These are phyloP conservation scores for Coemansia reversa DNA, from an alignment of 192 early-diverging fungal species.

Conservation along the genomic window DNA sequence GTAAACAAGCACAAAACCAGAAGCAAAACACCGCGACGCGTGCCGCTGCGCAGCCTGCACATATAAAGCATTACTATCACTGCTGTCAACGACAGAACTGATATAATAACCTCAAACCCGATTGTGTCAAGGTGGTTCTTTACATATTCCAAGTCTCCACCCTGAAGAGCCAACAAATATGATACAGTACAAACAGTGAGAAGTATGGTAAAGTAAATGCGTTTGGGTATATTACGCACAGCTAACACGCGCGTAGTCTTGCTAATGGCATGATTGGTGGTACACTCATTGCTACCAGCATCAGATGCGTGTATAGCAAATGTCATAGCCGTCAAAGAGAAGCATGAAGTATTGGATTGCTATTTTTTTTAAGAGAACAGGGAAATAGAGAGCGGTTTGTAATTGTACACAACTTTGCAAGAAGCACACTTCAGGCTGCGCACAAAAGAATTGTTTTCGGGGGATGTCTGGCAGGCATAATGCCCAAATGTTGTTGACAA, in stretches of 20 bases:
- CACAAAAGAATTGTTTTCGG: too few relatives aligned
- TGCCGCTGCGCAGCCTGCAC: constrained; percentile 37
- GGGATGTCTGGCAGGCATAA: too few relatives aligned
- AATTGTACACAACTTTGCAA: too few relatives aligned
- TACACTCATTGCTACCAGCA: too few relatives aligned
- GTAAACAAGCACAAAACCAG: constrained; percentile 10
- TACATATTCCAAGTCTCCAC: constrained; percentile 55
- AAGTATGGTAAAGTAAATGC: constrained; percentile 2
- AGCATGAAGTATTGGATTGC: too few relatives aligned
- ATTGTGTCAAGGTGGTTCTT: constrained; percentile 53
- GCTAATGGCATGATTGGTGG: too few relatives aligned
- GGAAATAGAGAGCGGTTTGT: too few relatives aligned
- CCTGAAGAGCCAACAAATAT: constrained; percentile 38
- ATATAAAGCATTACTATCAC: constrained; percentile 50
- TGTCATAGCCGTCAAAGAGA: too few relatives aligned
- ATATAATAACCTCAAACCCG: constrained; percentile 48
- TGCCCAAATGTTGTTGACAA: too few relatives aligned
- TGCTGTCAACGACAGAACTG: constrained; percentile 45
- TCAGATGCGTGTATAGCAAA: too few relatives aligned
- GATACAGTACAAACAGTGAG: constrained; percentile 1
- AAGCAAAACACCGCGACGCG: constrained; percentile 16
- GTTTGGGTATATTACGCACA: constrained; percentile 10
- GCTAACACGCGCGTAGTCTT: background rate
- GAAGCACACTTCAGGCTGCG: too few relatives aligned
- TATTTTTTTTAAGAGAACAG: too few relatives aligned